Evolutionary conservation across 2,329 filamentous ascomycete genomes (phyloP).

Genomic region (Fusarium nelsonii): DNA sequence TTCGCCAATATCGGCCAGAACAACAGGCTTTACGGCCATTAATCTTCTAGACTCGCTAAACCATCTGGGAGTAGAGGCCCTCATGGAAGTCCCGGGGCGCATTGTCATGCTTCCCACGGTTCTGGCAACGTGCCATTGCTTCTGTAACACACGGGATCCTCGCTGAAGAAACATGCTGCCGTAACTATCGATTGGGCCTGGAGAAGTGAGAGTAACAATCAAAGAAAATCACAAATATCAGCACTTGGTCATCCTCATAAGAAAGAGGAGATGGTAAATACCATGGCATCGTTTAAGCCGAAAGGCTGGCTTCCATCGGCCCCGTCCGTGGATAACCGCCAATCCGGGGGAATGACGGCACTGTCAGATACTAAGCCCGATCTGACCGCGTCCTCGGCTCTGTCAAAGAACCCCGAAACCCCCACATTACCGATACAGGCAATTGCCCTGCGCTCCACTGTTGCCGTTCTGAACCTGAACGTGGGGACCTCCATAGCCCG

Average conservation of each 20-base stretch:
- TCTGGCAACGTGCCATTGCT: slow-evolving; percentile 63
- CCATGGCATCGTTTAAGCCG: slow-evolving; percentile 42
- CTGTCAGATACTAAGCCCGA: slow-evolving; percentile 40
- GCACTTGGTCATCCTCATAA: slow-evolving; percentile 31
- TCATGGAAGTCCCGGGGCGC: slow-evolving; percentile 47
- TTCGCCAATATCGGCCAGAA: slow-evolving; percentile 89
- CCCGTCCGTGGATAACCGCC: slow-evolving; percentile 56
- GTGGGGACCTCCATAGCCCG: slow-evolving; percentile 19
- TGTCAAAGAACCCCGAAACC: slow-evolving; percentile 13
- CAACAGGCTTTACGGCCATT: slow-evolving; percentile 78
- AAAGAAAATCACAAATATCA: slow-evolving; percentile 24
- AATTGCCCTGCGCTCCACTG: slow-evolving; percentile 38
- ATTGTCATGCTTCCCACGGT: slow-evolving; percentile 54
- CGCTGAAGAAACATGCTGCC: slow-evolving; percentile 67
- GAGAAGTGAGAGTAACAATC: slow-evolving; percentile 33
- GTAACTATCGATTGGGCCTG: slow-evolving; percentile 29
- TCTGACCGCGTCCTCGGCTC: slow-evolving; percentile 39
- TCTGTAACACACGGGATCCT: slow-evolving; percentile 63
- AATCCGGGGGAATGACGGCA: slow-evolving; percentile 49
- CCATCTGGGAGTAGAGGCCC: slow-evolving; percentile 54
- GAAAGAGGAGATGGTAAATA: slow-evolving; percentile 41
- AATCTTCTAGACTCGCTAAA: slow-evolving; percentile 65
- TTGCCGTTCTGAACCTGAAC: slow-evolving; percentile 17
- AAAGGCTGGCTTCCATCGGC: slow-evolving; percentile 52
- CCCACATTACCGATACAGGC: slow-evolving; percentile 36